Conservation (phyloP, 768 basidiomycete species). For the Astraeus odoratus region DNA sequence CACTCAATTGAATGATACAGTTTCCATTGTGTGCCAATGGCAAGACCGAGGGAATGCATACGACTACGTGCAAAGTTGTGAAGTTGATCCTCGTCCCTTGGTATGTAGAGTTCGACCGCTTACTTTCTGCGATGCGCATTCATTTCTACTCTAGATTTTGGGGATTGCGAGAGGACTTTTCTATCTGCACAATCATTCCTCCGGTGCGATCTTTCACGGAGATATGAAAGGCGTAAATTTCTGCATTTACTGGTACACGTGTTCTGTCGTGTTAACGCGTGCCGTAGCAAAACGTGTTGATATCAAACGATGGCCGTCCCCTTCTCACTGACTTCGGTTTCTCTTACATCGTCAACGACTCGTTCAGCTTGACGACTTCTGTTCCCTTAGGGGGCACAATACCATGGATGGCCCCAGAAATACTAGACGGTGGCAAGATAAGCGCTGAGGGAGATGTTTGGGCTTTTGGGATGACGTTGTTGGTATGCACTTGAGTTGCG, state of each 20-base stretch:
- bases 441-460: neutral
- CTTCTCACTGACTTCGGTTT: neutral
- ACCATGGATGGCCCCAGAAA: neutral
- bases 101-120: neutral
- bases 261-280: neutral
- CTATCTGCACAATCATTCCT: slow-evolving; percentile 28
- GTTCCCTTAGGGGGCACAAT: neutral
- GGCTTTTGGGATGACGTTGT: neutral
- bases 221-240: neutral
- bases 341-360: neutral
- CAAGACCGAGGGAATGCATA: neutral
- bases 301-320: neutral
- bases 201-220: slow-evolving; percentile 21
- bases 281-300: neutral
- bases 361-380: neutral
- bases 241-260: neutral
- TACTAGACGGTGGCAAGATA: neutral
- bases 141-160: slow-evolving; percentile 17
- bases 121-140: neutral
- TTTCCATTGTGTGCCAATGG: neutral
- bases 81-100: neutral
- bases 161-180: slow-evolving; percentile 31
- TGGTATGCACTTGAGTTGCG: neutral
- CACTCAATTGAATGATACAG: neutral
- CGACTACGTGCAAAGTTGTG: neutral